These are phyloP conservation scores for Cymbopogon citratus DNA, from an alignment of 176 grass and related monocot species.

Conservation along the genomic window DNA sequence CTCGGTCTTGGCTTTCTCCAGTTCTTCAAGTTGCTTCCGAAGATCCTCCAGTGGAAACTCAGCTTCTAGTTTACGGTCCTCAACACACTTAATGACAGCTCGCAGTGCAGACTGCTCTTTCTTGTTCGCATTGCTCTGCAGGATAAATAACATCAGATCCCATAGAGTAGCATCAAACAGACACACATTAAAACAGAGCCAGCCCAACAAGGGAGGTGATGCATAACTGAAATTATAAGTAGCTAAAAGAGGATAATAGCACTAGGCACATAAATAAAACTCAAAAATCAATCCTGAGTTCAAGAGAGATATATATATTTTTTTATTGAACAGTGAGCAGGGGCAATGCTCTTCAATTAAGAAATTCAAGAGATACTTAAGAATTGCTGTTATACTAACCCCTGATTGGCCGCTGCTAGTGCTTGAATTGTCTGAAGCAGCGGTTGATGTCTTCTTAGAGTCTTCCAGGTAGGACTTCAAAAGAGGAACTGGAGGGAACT, in stretches of 20 bases:
- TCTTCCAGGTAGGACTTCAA: slow-evolving; percentile 80
- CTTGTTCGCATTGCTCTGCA: slow-evolving; percentile 65
- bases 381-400: slow-evolving; percentile 29
- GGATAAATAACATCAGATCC: slow-evolving; percentile 21
- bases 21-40: slow-evolving; percentile 73
- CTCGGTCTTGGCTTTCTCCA: slow-evolving; percentile 78
- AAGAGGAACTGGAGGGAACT: slow-evolving; percentile 69
- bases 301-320: neutral
- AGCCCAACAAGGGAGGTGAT: neutral
- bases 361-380: slow-evolving; percentile 1
- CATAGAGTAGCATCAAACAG: neutral
- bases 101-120: slow-evolving; percentile 71
- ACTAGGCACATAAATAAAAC: neutral
- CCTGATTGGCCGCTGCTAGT: slow-evolving; percentile 48
- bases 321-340: neutral
- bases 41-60: slow-evolving; percentile 68
- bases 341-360: neutral
- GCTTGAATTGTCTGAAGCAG: slow-evolving; percentile 49
- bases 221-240: neutral
- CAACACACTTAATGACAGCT: slow-evolving; percentile 89
- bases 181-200: neutral
- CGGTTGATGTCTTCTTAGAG: slow-evolving; percentile 44
- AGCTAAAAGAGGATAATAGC: neutral
- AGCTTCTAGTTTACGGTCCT: slow-evolving; percentile 81
- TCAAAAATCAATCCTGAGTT: neutral